Evolutionary conservation across 768 basidiomycete genomes (phyloP).

Genomic region (Tephrocybe sp.): DNA sequence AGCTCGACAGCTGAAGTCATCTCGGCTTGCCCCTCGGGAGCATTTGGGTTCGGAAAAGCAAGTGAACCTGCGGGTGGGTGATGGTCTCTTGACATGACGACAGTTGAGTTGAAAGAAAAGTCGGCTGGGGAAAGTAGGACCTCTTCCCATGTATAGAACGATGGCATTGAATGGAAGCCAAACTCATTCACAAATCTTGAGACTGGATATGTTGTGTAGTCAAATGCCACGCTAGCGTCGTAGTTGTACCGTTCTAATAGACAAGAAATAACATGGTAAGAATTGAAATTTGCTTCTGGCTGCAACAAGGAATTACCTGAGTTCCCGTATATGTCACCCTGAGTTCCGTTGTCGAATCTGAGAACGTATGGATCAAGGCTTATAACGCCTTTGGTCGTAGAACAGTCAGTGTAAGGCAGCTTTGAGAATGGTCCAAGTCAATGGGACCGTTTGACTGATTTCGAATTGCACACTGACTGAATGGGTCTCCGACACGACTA

Average conservation of each 20-base stretch:
- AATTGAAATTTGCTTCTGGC: neutral
- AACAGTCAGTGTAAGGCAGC: slow-evolving; percentile 60
- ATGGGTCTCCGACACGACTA: slow-evolving; percentile 46
- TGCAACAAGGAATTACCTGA: slow-evolving; percentile 26
- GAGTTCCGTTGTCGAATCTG: slow-evolving; percentile 47
- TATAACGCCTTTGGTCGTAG: slow-evolving; percentile 55
- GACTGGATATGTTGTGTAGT: slow-evolving; percentile 51
- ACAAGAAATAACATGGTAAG: neutral
- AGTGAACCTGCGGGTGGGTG: slow-evolving; percentile 53
- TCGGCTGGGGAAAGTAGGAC: slow-evolving; percentile 47
- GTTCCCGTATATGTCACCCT: slow-evolving; percentile 55
- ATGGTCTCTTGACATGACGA: slow-evolving; percentile 53
- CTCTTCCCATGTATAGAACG: slow-evolving; percentile 60
- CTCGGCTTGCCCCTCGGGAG: slow-evolving; percentile 47
- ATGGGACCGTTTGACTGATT: neutral
- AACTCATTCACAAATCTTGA: slow-evolving; percentile 57
- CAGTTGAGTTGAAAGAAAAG: slow-evolving; percentile 56
- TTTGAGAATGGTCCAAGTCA: slow-evolving; percentile 13
- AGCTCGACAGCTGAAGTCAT: slow-evolving; percentile 48
- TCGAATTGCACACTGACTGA: slow-evolving; percentile 31
- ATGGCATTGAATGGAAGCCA: slow-evolving; percentile 65
- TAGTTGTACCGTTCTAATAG: slow-evolving; percentile 54
- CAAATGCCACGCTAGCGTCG: slow-evolving; percentile 48
- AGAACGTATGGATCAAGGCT: slow-evolving; percentile 53
- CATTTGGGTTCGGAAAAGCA: slow-evolving; percentile 54